These are phyloP conservation scores for Penicillium corylophilum DNA, from an alignment of 2,329 filamentous ascomycete species.

Conservation along the genomic window DNA sequence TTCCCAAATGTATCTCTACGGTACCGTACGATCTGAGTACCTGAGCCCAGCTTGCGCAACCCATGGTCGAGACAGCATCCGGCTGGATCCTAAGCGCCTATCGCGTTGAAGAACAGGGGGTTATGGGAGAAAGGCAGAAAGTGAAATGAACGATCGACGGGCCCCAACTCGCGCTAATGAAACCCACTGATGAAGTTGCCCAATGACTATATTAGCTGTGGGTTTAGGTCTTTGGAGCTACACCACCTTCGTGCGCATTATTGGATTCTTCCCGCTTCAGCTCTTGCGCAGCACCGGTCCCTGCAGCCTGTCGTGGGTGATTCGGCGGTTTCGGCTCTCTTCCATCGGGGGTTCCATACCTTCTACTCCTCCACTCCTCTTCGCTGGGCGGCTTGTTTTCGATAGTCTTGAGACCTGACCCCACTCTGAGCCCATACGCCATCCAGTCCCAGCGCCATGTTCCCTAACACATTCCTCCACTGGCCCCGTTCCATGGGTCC, in stretches of 20 bases:
- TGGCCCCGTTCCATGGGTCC: background rate
- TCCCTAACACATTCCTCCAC: background rate
- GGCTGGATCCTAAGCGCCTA: constrained; percentile 2
- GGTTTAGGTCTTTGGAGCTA: constrained; percentile 15
- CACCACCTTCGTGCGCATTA: constrained; percentile 7
- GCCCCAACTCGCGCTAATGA: background rate
- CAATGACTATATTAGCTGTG: background rate
- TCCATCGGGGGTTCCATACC: constrained; percentile 4
- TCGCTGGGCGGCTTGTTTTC: background rate
- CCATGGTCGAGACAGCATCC: background rate
- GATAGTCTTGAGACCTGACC: background rate
- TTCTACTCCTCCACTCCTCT: background rate
- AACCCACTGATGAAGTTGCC: background rate
- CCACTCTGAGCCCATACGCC: background rate
- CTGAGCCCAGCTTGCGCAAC: background rate
- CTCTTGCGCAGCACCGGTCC: background rate
- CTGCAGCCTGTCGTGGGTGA: background rate
- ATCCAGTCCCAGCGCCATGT: background rate
- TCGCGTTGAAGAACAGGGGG: constrained; percentile 16
- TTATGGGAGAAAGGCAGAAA: background rate
- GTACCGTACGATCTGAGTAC: background rate
- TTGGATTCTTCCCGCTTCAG: constrained; percentile 10
- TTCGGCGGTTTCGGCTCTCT: constrained; percentile 1
- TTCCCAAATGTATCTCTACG: background rate
- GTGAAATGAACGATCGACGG: constrained; percentile 11